Conservation (phyloP, 2,329 filamentous ascomycete species). For the Paecilomyces niveus region DNA sequence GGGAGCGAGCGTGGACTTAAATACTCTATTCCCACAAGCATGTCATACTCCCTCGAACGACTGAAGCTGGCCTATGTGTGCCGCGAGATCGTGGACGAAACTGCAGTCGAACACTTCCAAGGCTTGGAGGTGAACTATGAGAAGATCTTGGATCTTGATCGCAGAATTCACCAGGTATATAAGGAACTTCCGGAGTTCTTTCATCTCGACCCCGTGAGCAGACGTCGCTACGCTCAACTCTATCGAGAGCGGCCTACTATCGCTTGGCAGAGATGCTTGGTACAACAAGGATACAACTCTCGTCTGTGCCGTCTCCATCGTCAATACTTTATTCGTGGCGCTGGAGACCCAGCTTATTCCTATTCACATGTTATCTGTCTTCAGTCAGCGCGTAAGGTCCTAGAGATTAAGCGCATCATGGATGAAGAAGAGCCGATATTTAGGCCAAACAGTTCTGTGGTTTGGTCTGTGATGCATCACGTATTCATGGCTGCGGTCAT, state of each 20-base stretch:
- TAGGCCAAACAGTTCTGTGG: constrained; percentile 17
- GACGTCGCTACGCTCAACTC: constrained; percentile 17
- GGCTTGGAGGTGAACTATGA: constrained; percentile 24
- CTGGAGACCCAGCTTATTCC: constrained; percentile 25
- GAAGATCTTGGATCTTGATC: constrained; percentile 32
- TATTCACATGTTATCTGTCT: constrained; percentile 33
- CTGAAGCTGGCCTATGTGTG: constrained; percentile 35
- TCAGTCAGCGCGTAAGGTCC: constrained; percentile 29
- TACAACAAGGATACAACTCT: constrained; percentile 29
- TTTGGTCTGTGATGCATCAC: constrained; percentile 31
- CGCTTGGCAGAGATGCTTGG: constrained; percentile 27
- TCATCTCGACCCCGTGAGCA: constrained; percentile 24
- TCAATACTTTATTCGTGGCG: constrained; percentile 31
- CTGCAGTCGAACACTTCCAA: constrained; percentile 17
- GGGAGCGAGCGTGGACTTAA: constrained; percentile 18
- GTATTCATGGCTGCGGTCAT: constrained; percentile 35
- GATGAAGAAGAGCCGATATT: constrained; percentile 21
- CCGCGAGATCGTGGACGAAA: constrained; percentile 33
- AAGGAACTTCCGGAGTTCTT: constrained; percentile 30
- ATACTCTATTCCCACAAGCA: constrained; percentile 32
- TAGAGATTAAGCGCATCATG: constrained; percentile 29
- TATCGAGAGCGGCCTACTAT: constrained; percentile 22
- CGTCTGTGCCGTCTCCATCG: constrained; percentile 34
- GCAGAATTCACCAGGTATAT: constrained; percentile 23
- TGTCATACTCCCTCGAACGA: constrained; percentile 40